Base-by-base conservation (phyloP, 805 yeast species). In the Yarrowia bubula region DNA sequence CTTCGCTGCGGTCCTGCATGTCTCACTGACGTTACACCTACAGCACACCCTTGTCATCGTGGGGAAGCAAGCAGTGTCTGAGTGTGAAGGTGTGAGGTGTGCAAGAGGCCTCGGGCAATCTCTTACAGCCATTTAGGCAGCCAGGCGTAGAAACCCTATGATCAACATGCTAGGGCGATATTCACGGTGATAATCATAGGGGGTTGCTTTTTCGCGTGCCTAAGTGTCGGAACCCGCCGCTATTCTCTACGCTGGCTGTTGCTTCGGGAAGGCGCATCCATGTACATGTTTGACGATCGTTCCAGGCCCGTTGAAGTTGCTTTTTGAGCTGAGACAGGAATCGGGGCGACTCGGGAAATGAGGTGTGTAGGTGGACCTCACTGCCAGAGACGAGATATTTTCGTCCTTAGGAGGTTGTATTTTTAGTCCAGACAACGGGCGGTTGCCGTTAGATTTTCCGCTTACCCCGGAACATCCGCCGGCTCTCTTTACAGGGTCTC, bases 241-340 rank as follows among this genome's bases (percentile, higher is more conserved):
- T 14, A 4, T 8, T 9, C 37, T 3, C 50, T 31, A 10, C 3
- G 14, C 41, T 2, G 6, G 28, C 11, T 4, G 57, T 50, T 50
- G 57, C 57, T 50, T 50, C 57, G 57, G 57, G 57, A 50, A 50
- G 57, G 57, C 57, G 57, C 57, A 50, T 50, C 39, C 42, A 50
- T 50, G 57, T 50, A 37, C 32, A 14, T 13, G 37, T 13, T 35
- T 13, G 57, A 39, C 53, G 53, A 50, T 50, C 57, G 33, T 46
- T 47, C 41, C 55, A 33, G 53, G 53, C 53, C 53, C 55, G 55
- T 48, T 48, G 55, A 17, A 33, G 38, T 48, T 48, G 55, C 55
- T 48, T 48, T 48, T 48, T 44, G 8, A 13, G 22, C 9, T 43
- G 47, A 43, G 32, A 43, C 44, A 41, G 9, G 14, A 43, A n/a